Percentiles rank a stretch among this genome's conserved stretches.
These are phyloP conservation scores for Leishmania martiniquensis DNA, from an alignment of 208 protist species.

Conservation along the genomic window DNA sequence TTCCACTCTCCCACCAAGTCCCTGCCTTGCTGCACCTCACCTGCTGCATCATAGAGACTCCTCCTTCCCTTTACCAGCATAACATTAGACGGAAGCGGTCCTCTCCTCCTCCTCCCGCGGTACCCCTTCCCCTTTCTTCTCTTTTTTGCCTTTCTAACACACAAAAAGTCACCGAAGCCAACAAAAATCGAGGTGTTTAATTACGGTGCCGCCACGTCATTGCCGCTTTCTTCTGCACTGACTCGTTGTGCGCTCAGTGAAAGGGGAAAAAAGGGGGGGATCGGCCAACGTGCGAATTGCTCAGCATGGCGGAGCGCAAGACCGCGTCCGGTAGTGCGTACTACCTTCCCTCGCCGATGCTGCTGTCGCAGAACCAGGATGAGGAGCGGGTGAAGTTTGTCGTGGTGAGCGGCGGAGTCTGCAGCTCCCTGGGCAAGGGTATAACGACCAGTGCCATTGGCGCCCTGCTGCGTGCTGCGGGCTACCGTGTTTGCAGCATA, in stretches of 20 bases:
- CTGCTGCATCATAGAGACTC: not conserved
- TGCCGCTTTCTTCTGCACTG: too few relatives aligned
- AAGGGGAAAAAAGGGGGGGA: not conserved
- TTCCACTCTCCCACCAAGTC: not conserved
- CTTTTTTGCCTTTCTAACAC: too few relatives aligned
- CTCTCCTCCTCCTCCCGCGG: too few relatives aligned
- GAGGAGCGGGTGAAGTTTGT: conserved; percentile 92
- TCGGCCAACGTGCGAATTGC: not conserved
- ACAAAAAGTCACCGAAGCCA: conserved; percentile 9
- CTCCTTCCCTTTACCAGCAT: not conserved
- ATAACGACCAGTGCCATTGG: conserved; percentile 87
- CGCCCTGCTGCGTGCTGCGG: conserved; percentile 84
- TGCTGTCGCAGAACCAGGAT: conserved; percentile 41
- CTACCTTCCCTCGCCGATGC: conserved; percentile 82
- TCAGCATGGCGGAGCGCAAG: conserved; percentile 45
- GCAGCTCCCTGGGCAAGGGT: conserved; percentile 99
- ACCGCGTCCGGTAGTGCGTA: conserved; percentile 67
- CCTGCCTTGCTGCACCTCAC: not conserved
- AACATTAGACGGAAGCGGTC: not conserved
- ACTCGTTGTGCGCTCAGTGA: not conserved
- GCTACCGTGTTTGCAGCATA: conserved; percentile 96
- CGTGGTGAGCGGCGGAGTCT: conserved; percentile 98
- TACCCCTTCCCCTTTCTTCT: too few relatives aligned
- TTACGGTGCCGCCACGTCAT: too few relatives aligned
- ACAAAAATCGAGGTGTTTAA: too few relatives aligned